Evolutionary conservation across 1,284 basidiomycete genomes (phyloP).

Genomic region (Termitomyces sp.): DNA sequence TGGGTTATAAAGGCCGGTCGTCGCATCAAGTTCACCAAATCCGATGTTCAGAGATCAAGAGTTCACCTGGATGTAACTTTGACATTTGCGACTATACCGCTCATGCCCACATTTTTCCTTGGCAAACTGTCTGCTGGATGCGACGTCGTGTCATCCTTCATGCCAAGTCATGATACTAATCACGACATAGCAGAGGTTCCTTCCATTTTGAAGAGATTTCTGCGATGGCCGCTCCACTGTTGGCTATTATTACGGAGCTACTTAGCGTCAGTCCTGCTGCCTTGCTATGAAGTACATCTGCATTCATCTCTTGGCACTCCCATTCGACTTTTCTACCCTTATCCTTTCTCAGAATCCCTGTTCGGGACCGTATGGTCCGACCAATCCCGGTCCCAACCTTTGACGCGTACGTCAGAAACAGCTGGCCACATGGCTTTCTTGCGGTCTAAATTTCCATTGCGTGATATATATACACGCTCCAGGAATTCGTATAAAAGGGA

Average conservation of each 20-base stretch:
- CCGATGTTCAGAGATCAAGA: background rate
- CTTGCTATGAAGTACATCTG: background rate
- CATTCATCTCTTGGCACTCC: background rate
- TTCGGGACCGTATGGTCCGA: background rate
- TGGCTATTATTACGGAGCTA: background rate
- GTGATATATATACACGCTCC: background rate
- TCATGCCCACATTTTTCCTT: background rate
- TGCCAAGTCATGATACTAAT: background rate
- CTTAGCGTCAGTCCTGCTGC: background rate
- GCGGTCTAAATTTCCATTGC: background rate
- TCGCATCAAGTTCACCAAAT: background rate
- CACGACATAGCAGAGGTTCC: background rate
- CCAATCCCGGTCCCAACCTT: background rate
- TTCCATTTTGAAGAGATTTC: background rate
- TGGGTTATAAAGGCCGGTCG: background rate
- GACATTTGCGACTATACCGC: background rate
- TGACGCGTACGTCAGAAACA: background rate
- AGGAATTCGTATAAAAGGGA: conserved; percentile 10
- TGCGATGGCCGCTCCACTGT: background rate
- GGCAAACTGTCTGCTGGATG: background rate
- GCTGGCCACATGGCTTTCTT: background rate
- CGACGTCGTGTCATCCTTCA: background rate
- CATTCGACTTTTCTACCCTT: background rate
- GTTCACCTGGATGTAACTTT: background rate
- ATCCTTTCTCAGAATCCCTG: background rate